Evolutionary conservation across 495 filamentous ascomycete genomes (phyloP).

Genomic region (Hypoxylon crocopeplum): DNA sequence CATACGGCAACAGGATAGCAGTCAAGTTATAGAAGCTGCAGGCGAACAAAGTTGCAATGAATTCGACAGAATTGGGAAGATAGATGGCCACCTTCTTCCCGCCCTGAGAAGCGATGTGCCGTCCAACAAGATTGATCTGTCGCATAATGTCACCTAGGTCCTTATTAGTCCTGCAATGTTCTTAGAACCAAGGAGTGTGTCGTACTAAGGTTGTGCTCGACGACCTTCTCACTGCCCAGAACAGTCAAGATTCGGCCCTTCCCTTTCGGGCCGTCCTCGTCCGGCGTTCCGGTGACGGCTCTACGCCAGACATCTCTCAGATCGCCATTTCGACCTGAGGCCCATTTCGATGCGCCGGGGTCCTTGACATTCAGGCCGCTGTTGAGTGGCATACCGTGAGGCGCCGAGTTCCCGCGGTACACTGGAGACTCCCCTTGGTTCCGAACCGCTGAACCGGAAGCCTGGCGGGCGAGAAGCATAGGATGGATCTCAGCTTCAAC

Average conservation of each 20-base stretch:
- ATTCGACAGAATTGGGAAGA: constrained; percentile 91
- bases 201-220: constrained; percentile 71
- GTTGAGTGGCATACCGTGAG: constrained; percentile 82
- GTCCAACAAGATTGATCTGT: constrained; percentile 87
- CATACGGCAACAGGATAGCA: constrained; percentile 83
- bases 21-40: constrained; percentile 82
- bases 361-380: constrained; percentile 86
- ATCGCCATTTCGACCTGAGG: constrained; percentile 82
- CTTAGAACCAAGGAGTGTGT: neutral
- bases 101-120: constrained; percentile 69
- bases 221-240: constrained; percentile 72
- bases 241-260: constrained; percentile 83
- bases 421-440: constrained; percentile 83
- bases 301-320: constrained; percentile 91
- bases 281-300: constrained; percentile 67
- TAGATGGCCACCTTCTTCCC: constrained; percentile 87
- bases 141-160: constrained; percentile 69
- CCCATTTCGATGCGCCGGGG: constrained; percentile 80
- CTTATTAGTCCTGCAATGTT: constrained; percentile 14
- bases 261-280: constrained; percentile 63
- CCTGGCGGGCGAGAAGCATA: constrained; percentile 85
- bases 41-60: constrained; percentile 68
- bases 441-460: constrained; percentile 76
- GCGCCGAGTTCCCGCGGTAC: constrained; percentile 81
- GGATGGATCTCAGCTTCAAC: constrained; percentile 89